phyloP scores from a whole-genome alignment of 1,284 basidiomycete genomes.

The Moesziomyces parantarcticus region DNA sequence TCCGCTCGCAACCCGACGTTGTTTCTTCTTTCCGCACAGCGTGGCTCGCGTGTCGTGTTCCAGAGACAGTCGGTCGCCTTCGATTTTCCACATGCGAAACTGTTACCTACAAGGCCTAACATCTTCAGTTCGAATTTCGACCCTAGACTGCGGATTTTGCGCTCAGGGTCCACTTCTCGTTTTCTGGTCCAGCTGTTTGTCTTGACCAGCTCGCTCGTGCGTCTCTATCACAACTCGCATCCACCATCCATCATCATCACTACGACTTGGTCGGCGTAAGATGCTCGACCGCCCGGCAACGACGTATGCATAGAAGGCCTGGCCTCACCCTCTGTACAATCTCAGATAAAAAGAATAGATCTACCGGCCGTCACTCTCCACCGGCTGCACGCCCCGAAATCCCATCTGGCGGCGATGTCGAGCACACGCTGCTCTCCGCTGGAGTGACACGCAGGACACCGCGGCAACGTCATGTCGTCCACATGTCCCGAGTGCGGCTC shows the following conservation, averaged over 20 bases:
- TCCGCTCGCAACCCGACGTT: too few relatives aligned
- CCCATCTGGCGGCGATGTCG: background rate
- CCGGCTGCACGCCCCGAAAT: background rate
- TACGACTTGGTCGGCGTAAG: background rate
- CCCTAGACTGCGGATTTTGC: too few relatives aligned
- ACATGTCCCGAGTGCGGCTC: conserved; percentile 32
- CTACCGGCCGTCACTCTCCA: background rate
- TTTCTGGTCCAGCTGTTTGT: too few relatives aligned
- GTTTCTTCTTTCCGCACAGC: too few relatives aligned
- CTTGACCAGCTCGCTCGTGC: background rate
- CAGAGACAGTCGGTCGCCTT: too few relatives aligned
- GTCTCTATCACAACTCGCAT: background rate
- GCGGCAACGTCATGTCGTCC: conserved; percentile 4
- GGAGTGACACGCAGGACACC: background rate
- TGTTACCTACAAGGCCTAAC: too few relatives aligned
- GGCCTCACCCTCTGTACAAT: too few relatives aligned
- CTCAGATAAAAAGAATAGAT: background rate
- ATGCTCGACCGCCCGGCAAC: background rate
- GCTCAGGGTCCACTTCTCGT: too few relatives aligned
- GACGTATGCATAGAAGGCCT: too few relatives aligned
- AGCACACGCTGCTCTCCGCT: background rate
- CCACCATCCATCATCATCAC: background rate
- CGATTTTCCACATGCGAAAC: too few relatives aligned
- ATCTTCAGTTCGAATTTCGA: too few relatives aligned
- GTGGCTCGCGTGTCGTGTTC: too few relatives aligned